Conservation (phyloP, 345 rosid genomes). For the Boechera retrofracta region DNA sequence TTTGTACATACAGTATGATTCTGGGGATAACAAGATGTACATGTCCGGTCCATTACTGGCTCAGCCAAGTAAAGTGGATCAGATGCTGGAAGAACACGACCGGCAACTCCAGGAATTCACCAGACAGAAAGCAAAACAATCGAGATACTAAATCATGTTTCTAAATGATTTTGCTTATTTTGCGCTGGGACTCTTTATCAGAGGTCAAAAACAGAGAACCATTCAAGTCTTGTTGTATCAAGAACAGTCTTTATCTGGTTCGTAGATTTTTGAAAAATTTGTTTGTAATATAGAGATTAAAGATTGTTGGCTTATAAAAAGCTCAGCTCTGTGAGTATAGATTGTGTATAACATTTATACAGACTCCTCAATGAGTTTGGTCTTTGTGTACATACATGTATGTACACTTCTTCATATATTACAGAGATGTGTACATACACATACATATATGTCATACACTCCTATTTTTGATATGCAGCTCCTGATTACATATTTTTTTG, state of each 20-base stretch:
- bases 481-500: too few relatives aligned
- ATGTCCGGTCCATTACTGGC: constrained; percentile 84
- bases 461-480: not conserved
- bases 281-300: constrained; percentile 36
- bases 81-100: constrained; percentile 92
- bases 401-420: constrained; percentile 39
- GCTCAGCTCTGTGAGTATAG: constrained; percentile 34
- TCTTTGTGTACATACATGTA: constrained; percentile 23
- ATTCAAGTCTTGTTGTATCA: constrained; percentile 21
- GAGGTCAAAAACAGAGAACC: constrained; percentile 15
- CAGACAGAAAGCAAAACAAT: constrained; percentile 43
- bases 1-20: constrained; percentile 50
- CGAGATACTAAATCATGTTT: constrained; percentile 29
- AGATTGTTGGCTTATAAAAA: constrained; percentile 33
- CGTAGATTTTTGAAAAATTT: constrained; percentile 19
- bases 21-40: constrained; percentile 76
- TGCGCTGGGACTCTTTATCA: not conserved
- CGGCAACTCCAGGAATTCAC: constrained; percentile 72
- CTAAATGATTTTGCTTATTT: constrained; percentile 7
- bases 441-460: not conserved
- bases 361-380: constrained; percentile 15
- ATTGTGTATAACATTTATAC: constrained; percentile 36
- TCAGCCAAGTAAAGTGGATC: constrained; percentile 77
- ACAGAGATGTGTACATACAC: constrained; percentile 30
- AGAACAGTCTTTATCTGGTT: constrained; percentile 37